Evolutionary conservation across 345 rosid species (phyloP), one percentile per base, ranked within the genome.

Genomic region (Melastoma malabathricum): DNA sequence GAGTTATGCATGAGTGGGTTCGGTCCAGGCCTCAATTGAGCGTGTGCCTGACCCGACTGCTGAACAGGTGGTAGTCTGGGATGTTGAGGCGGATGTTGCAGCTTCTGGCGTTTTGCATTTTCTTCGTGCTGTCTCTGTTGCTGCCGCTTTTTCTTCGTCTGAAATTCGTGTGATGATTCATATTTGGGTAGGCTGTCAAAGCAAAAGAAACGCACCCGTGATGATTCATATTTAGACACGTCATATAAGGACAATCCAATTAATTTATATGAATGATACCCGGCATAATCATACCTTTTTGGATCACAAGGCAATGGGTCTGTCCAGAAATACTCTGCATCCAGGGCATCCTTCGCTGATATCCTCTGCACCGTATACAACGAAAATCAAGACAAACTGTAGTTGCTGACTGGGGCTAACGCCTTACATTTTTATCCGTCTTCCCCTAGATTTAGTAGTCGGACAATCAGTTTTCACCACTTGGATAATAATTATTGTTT

Each of bases 251-350:
- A 50, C 34, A 20, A 52, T 13, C 31, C 14, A 10, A 9, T 55
- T 46, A 27, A 1, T 44, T n/a, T n/a, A n/a, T 44, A 13, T 14
- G 31, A 5, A 13, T 18, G 23, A 31, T 54, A 27, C 52, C 18
- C 47, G 29, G 46, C 48, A 13, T 29, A 47, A 44, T 3, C 51
- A 59, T 44, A 85, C 97, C 90, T 86, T 68, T 81, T 89, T 18
- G 98, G 96, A 56, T 90, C 94, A 60, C 98, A 90, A 4, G 98
- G 98, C 39, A 83, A 72, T 0, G 96, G 98, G 44, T 90, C 98
- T 46, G 84, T 66, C 98, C 98, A 90, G 75, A 90, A 86, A 71
- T 90, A 90, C 73, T 90, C 96, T 0, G 96, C 96, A 65, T 86
- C 98, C 41, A 90, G 83, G 19, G 96, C 90, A 78, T 90, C 98